Evolutionary conservation across 306 rosid genomes (phyloP), one percentile per base, ranked within the genome.

Genomic region (Medicago arabica): DNA sequence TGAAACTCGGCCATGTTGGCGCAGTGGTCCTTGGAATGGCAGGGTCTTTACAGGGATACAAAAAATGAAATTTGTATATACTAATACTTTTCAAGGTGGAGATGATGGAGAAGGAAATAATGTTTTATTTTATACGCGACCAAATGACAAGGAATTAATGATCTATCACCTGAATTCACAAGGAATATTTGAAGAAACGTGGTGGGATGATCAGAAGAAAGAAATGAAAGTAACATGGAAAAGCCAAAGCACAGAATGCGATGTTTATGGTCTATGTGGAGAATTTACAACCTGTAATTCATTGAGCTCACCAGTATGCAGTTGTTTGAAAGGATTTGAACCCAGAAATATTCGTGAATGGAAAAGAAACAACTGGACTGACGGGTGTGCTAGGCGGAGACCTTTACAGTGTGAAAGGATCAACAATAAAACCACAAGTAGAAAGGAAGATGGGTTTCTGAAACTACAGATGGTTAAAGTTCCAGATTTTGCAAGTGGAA

Each of bases 221-320:
- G n/a, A 63, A 40, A 77, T 79, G 73, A 3, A 2, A 3, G 9
- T 54, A 11, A 0, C 0, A 15, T 60, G 54, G 13, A 28, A 2
- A 9, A 9, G 57, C 13, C 11, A 4, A 25, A 1, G 2, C 1
- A 72, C 83, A 0, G 44, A 7, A 0, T 87, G 96, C 40, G 82
- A 82, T 63, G 38, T 18, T 18, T 85, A 84, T n/a, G 77, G 83
- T 8, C 25, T 14, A 1, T 90, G 96, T 76, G 96, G 91, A 0
- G 36, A 1, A 31, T 31, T 31, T 31, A 31, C 36, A 31, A 31
- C 6, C 36, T 31, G 36, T 31, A 31, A 31, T 31, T 31, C 36
- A 31, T 31, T 31, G 36, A 31, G 36, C 36, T 3, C 36, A 4
- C 36, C 36, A 31, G 1, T 31, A 3, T 31, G 36, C 36, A 31